Conservation (phyloP, 2,329 filamentous ascomycete species). For the Monilinia aucupariae region DNA sequence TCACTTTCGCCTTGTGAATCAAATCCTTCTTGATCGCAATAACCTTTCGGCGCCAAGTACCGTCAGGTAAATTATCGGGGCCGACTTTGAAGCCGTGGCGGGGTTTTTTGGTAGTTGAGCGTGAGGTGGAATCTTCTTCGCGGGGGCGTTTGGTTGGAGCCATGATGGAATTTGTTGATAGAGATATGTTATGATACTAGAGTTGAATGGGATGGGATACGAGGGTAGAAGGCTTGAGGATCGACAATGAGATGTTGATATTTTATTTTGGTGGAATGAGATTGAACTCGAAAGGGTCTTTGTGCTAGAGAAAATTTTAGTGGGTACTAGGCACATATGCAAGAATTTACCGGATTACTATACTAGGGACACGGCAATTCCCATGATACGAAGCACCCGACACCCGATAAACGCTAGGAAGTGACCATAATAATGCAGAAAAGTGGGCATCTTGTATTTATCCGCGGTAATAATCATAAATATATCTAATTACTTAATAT, state of each 20-base stretch:
- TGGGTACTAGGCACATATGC: slow-evolving; percentile 6
- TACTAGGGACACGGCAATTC: too few species aligned
- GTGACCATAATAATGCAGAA: too few species aligned
- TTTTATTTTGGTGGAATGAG: not conserved
- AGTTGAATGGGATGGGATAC: not conserved
- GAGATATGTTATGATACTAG: not conserved
- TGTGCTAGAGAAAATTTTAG: slow-evolving; percentile 18
- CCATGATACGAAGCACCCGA: too few species aligned
- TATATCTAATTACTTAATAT: too few species aligned
- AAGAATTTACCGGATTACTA: not conserved
- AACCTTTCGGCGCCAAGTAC: slow-evolving; percentile 80
- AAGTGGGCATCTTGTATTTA: too few species aligned
- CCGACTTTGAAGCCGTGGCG: slow-evolving; percentile 78
- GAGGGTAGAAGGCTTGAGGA: not conserved
- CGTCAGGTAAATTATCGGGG: slow-evolving; percentile 85
- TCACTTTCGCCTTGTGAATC: slow-evolving; percentile 88
- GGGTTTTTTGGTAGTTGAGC: slow-evolving; percentile 45
- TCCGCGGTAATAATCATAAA: too few species aligned
- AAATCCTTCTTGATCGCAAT: slow-evolving; percentile 84
- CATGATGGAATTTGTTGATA: slow-evolving; percentile 42
- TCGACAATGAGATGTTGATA: not conserved
- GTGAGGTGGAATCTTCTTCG: slow-evolving; percentile 40
- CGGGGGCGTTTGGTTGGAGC: slow-evolving; percentile 49
- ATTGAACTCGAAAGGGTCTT: not conserved
- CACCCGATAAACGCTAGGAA: not conserved